Base-by-base conservation (phyloP, 306 rosid species). In the Fragaria iinumae region DNA sequence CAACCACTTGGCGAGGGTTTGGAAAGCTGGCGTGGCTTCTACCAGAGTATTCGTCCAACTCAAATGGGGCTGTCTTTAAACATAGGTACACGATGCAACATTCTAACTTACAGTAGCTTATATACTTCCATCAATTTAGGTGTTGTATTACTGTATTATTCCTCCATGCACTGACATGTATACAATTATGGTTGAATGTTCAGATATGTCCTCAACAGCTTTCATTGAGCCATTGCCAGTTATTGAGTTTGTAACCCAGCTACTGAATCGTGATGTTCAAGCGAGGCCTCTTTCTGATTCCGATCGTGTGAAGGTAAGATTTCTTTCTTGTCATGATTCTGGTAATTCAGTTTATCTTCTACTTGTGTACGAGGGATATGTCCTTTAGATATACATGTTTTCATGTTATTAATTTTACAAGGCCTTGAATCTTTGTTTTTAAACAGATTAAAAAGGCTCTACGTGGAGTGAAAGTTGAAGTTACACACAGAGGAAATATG, bases 1-100 rank as follows among this genome's bases (percentile, higher is more conserved):
- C 97, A 96, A 64, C 84, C 98, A 14, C 81, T 96, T 55, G 99
- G 99, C 8, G 98, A 96, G 81, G 99, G 99, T 16, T 75, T 96
- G 87, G 98, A 96, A 80, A 96, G 99, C 55, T 96, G 99, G 99
- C 93, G 99, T 2, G 99, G 99, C 2, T 96, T 96, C 75, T 96
- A 96, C 77, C 99, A 96, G 69, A 96, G 99, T 74, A 96, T 96
- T 65, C 96, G 99, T 6, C 99, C 98, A 20, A 96, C 99, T 8
- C 99, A 96, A 80, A 96, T 96, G 99, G 98, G 99, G 3, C 76
- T 96, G 13, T 93, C 99, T 1, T 86, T 96, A 10, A 96, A 96
- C 52, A 96, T 96, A 75, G 99, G 99, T 96, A 75, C 4, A 32
- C 1, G 25, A 11, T 38, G 29, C 32, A 25, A 32, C 25, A 13